phyloP scores from a whole-genome alignment of 1,284 basidiomycete genomes.

The Fomes fomentarius region DNA sequence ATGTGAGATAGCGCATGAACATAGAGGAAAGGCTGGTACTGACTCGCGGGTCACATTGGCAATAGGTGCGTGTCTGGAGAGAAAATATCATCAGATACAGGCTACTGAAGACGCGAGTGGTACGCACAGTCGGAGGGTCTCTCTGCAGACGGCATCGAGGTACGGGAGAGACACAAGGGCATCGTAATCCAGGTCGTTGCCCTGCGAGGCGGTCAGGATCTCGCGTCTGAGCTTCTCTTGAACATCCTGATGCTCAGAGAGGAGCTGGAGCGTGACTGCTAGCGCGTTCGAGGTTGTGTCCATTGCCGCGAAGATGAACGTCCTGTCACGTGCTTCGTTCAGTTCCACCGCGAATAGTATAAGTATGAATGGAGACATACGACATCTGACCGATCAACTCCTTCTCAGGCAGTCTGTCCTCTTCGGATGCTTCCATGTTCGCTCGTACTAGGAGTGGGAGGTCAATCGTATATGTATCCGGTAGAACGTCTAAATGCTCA shows the following conservation, averaged over 20 bases:
- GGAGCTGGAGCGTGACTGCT: conserved; percentile 27
- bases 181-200: conserved; percentile 30
- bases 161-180: conserved; percentile 31
- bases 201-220: conserved; percentile 19
- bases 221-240: conserved; percentile 15
- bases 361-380: conserved; percentile 20
- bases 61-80: too few relatives aligned
- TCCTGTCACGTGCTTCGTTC: conserved; percentile 12
- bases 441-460: conserved; percentile 20
- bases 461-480: background rate
- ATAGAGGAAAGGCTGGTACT: too few relatives aligned
- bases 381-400: conserved; percentile 30
- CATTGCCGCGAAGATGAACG: conserved; percentile 28
- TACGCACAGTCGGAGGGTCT: background rate
- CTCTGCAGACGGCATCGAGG: conserved; percentile 32
- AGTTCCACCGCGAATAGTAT: too few relatives aligned
- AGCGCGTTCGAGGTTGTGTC: conserved; percentile 30
- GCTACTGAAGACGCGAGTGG: too few relatives aligned
- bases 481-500: conserved; percentile 15
- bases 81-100: too few relatives aligned
- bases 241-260: conserved; percentile 18
- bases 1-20: too few relatives aligned
- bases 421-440: conserved; percentile 22
- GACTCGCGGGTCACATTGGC: too few relatives aligned
- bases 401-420: conserved; percentile 28